phyloP scores from a whole-genome alignment of 148 eudicot species.

The Tetragonia tetragonoides region DNA sequence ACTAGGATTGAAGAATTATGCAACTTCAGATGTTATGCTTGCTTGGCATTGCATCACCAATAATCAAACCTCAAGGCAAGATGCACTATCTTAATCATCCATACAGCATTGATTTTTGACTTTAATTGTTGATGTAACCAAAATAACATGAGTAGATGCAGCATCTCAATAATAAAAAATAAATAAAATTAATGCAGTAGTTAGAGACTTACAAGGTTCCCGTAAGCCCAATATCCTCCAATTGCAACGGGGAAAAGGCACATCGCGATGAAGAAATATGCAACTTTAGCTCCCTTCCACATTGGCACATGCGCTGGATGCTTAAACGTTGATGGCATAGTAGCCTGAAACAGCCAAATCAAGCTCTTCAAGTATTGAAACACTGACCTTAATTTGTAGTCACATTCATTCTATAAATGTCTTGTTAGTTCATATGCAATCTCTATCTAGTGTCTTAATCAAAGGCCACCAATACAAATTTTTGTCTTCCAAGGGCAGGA shows the following conservation, averaged over 20 bases:
- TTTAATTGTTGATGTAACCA: neutral
- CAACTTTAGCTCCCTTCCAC: conserved; percentile 99
- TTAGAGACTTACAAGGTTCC: conserved; percentile 71
- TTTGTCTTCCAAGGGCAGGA: neutral
- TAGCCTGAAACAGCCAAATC: conserved; percentile 49
- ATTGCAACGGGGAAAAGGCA: conserved; percentile 92
- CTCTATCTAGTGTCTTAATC: neutral
- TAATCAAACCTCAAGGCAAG: neutral
- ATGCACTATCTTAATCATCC: neutral
- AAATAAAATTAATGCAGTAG: neutral
- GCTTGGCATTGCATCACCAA: neutral
- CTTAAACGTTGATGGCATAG: conserved; percentile 98
- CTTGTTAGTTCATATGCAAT: neutral
- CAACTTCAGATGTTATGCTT: neutral
- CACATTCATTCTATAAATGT: neutral
- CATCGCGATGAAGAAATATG: conserved; percentile 85
- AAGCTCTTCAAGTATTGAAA: conserved; percentile 7
- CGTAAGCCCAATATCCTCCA: conserved; percentile 99
- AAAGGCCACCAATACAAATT: neutral
- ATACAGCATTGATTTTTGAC: no score
- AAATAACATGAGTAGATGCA: neutral
- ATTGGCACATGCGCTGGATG: conserved; percentile 98
- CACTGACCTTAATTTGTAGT: neutral
- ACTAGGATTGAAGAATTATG: neutral
- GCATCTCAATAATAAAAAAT: neutral